These are phyloP conservation scores for Platanthera zijinensis DNA, from an alignment of 106 monocot genomes.

Conservation along the genomic window DNA sequence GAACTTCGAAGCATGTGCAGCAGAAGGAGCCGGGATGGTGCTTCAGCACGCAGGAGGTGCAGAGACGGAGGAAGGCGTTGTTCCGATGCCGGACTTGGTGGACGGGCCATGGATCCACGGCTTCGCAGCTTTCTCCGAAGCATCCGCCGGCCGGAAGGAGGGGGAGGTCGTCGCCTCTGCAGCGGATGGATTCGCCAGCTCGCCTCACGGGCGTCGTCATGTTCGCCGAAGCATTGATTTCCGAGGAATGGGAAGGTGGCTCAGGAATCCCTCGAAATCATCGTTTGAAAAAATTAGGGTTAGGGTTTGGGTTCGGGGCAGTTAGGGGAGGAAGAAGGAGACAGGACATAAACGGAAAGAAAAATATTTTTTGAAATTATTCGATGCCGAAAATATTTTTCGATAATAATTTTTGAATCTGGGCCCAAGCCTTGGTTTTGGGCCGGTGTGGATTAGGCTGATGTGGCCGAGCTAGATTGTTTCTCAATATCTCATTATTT, in stretches of 20 bases:
- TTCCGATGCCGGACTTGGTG: conserved; percentile 55
- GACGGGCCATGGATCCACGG: conserved; percentile 44
- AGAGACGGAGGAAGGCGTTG: conserved; percentile 38
- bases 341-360: background rate
- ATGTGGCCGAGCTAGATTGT: too few species aligned
- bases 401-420: too few species aligned
- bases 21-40: conserved; percentile 54
- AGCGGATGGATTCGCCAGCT: background rate
- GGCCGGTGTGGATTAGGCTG: too few species aligned
- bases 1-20: conserved; percentile 35
- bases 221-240: background rate
- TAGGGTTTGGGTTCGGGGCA: background rate
- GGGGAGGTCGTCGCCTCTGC: background rate
- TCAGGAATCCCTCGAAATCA: background rate
- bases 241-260: background rate
- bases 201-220: conserved; percentile 7
- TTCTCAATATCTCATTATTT: too few species aligned
- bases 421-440: too few species aligned
- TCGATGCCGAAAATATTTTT: too few species aligned
- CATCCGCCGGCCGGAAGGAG: conserved; percentile 18
- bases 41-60: conserved; percentile 71
- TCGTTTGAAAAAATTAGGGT: conserved; percentile 9
- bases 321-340: conserved; percentile 2
- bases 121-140: conserved; percentile 47
- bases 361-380: background rate